Percentiles rank a stretch among this genome's conserved stretches.
Evolutionary conservation across 345 rosid genomes (phyloP).

Genomic region (Conringia planisiliqua): DNA sequence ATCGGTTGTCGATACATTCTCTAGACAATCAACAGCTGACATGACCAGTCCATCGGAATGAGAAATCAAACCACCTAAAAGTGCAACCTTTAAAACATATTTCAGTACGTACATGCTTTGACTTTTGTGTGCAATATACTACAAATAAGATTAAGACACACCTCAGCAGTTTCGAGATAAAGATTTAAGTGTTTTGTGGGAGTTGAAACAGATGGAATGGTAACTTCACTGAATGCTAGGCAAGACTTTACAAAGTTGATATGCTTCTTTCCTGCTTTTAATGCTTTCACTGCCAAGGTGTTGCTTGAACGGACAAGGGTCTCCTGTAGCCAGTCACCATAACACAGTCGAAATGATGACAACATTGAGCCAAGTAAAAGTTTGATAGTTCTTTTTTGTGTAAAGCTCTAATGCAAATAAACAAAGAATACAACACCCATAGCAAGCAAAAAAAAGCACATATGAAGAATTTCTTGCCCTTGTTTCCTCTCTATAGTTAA

Average conservation of each 20-base stretch:
- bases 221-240: conserved; percentile 81
- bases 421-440: not conserved
- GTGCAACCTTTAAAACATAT: conserved; percentile 56
- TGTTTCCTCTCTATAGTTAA: not conserved
- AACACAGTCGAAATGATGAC: conserved; percentile 11
- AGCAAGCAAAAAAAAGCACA: not conserved
- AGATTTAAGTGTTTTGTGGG: conserved; percentile 60
- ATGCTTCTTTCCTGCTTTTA: conserved; percentile 48
- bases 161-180: conserved; percentile 91
- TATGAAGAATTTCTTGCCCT: not conserved
- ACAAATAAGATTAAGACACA: conserved; percentile 35
- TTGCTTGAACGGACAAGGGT: conserved; percentile 80
- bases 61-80: conserved; percentile 70
- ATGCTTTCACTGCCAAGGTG: conserved; percentile 57
- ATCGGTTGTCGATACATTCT: conserved; percentile 41
- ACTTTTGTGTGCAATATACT: not conserved
- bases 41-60: conserved; percentile 69
- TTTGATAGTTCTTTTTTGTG: not conserved
- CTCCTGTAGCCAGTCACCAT: conserved; percentile 54
- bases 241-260: conserved; percentile 67
- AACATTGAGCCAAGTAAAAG: not conserved
- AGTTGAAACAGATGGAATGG: conserved; percentile 67
- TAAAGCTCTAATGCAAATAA: not conserved
- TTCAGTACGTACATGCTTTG: conserved; percentile 21
- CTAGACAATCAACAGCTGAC: conserved; percentile 60